phyloP scores from a whole-genome alignment of 208 protist species.

The Leishmania tarentolae region DNA sequence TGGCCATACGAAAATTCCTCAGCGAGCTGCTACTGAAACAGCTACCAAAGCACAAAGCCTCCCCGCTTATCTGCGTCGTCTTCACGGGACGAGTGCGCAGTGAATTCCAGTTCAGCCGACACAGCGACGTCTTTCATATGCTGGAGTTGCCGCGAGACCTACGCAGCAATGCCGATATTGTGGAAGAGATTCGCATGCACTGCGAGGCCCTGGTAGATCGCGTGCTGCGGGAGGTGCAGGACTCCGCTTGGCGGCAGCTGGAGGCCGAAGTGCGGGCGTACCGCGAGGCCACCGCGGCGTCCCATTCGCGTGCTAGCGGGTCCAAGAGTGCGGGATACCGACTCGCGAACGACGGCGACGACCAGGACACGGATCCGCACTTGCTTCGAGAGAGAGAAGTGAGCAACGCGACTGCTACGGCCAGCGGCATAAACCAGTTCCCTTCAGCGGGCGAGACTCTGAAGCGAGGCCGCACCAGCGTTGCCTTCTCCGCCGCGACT shows the following conservation, averaged over 20 bases:
- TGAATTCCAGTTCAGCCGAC: slow-evolving; percentile 49
- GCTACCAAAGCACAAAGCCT: slow-evolving; percentile 65
- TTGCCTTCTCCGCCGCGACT: not conserved
- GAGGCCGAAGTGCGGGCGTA: slow-evolving; percentile 28
- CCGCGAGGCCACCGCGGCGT: slow-evolving; percentile 7
- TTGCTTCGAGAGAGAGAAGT: not conserved
- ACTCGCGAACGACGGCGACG: slow-evolving; percentile 2
- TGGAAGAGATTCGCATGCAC: slow-evolving; percentile 70
- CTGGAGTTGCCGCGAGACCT: slow-evolving; percentile 63
- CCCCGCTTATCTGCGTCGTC: slow-evolving; percentile 68
- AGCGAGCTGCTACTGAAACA: slow-evolving; percentile 69
- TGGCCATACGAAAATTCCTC: slow-evolving; percentile 82
- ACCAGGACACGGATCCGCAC: not conserved
- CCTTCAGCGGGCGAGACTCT: not conserved
- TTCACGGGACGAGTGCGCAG: slow-evolving; percentile 65
- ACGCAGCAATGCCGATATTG: slow-evolving; percentile 40
- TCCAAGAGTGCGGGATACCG: not conserved
- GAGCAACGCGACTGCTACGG: not conserved
- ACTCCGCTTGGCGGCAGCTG: slow-evolving; percentile 20
- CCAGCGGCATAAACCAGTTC: not conserved
- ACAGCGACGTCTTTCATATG: slow-evolving; percentile 72
- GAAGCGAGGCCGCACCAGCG: not conserved
- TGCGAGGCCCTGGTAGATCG: slow-evolving; percentile 69
- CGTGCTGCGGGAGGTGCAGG: slow-evolving; percentile 50
- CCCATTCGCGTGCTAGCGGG: not conserved